Base-by-base conservation (phyloP, 2,329 filamentous ascomycete species). In the Beauveria rudraprayagi region DNA sequence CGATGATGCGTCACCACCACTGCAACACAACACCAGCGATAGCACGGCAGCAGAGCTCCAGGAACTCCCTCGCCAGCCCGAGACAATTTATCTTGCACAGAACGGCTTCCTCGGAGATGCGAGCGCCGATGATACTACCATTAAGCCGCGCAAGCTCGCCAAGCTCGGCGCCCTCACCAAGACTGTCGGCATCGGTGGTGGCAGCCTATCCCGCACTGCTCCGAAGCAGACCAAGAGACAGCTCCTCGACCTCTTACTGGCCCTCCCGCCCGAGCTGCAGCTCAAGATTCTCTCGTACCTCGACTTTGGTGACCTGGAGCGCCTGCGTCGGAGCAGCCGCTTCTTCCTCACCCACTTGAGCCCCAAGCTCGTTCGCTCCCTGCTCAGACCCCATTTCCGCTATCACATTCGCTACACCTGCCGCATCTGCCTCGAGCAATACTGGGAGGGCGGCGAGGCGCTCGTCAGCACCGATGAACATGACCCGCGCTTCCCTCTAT, bases 261-360 rank as follows among this genome's bases (percentile, higher is more conserved):
- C 67, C 28, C 70, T 80, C 0, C 77, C 78, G 4, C 67, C 68
- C 8, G 78, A 80, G 66, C 64, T 80, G 6, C 75, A 78, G 57
- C 67, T 78, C 48, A 67, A 73, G 65, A 71, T 79, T 46, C 65
- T 78, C n/a, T 64, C 67, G 24, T 65, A 74, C 24, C 73, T 79
- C 56, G 70, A 70, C 60, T 78, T 79, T 60, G 76, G 73, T 44
- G 74, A 78, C 64, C 70, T 80, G 19, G 72, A 77, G 64, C 70
- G 71, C 17, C 68, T 80, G 17, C 73, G 78, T 11, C 70, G 72
- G 28, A 77, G 76, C 10, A 78, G 73, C 65, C 72, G 68, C 44
- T 68, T 70, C 62, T 71, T 77, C 57, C 73, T 71, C 56, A 56
- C 64, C 22, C 67, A 72, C 17, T 69, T 78, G 40, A 73, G 67